These are phyloP conservation scores for Debaryomycetaceae sp. DNA, from an alignment of 1,139 yeast species.

Conservation along the genomic window DNA sequence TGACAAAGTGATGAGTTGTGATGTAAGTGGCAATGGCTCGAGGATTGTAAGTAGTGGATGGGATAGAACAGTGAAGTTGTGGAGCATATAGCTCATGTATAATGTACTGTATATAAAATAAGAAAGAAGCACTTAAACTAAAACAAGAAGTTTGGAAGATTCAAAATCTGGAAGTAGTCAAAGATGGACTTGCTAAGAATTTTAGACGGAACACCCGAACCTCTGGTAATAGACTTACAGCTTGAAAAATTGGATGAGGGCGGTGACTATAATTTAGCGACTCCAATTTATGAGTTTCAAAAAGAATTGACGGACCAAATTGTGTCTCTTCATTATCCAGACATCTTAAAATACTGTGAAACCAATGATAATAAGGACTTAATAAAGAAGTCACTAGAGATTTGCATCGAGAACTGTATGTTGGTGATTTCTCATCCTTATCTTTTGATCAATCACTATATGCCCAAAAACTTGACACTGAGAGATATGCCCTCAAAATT, in stretches of 20 bases:
- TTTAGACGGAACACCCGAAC: slow-evolving; percentile 82
- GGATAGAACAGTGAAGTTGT: slow-evolving; percentile 74
- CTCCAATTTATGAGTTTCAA: slow-evolving; percentile 87
- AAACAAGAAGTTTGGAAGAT: not conserved
- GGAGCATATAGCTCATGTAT: slow-evolving; percentile 25
- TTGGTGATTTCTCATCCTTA: slow-evolving; percentile 88
- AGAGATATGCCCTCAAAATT: slow-evolving; percentile 75
- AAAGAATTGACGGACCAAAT: slow-evolving; percentile 91
- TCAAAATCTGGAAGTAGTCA: not conserved
- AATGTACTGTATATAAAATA: not conserved
- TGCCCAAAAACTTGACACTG: slow-evolving; percentile 76
- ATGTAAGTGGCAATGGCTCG: slow-evolving; percentile 42
- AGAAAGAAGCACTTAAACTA: not conserved
- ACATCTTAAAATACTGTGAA: slow-evolving; percentile 83
- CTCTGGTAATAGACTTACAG: slow-evolving; percentile 61
- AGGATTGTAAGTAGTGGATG: slow-evolving; percentile 68
- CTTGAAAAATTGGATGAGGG: slow-evolving; percentile 36
- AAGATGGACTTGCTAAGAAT: slow-evolving; percentile 73
- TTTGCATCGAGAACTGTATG: slow-evolving; percentile 71
- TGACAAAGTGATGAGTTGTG: slow-evolving; percentile 75
- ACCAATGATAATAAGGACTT: slow-evolving; percentile 55
- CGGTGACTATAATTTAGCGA: slow-evolving; percentile 78
- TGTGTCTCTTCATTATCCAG: slow-evolving; percentile 85
- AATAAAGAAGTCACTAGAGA: slow-evolving; percentile 64
- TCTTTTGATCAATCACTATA: slow-evolving; percentile 73